These are phyloP conservation scores for Alternaria sp. DNA, from an alignment of 2,329 filamentous ascomycete genomes.

Conservation along the genomic window DNA sequence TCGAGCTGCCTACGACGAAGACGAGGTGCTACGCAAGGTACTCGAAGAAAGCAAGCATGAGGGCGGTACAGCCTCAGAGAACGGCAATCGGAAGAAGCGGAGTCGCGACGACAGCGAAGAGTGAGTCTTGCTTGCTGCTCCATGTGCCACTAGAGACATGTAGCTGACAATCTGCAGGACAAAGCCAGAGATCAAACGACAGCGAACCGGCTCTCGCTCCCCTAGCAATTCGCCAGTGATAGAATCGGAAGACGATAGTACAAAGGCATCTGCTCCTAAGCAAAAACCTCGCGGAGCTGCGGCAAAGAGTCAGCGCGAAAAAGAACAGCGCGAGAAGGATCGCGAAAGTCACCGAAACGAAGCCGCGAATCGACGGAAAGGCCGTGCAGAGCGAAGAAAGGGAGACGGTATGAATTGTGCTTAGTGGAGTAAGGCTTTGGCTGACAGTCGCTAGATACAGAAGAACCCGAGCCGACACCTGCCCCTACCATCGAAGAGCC, in stretches of 20 bases:
- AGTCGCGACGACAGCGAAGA: conserved; percentile 91
- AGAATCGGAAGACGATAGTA: conserved; percentile 74
- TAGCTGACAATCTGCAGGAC: conserved; percentile 61
- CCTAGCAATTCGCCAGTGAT: conserved; percentile 59
- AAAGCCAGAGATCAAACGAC: conserved; percentile 75
- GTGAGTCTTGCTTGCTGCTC: conserved; percentile 62
- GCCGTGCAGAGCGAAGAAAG: conserved; percentile 78
- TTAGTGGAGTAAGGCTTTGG: conserved; percentile 19
- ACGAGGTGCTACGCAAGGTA: conserved; percentile 83
- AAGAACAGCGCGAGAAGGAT: conserved; percentile 69
- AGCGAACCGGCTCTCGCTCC: conserved; percentile 69
- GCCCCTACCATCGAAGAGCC: conserved; percentile 38
- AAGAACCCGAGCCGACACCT: conserved; percentile 32
- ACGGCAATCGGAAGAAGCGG: conserved; percentile 73
- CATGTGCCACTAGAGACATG: background rate
- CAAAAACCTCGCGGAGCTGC: conserved; percentile 56
- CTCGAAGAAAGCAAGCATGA: conserved; percentile 96
- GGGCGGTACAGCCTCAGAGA: conserved; percentile 62
- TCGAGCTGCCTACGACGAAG: conserved; percentile 93
- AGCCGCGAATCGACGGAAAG: conserved; percentile 79
- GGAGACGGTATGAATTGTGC: conserved; percentile 69
- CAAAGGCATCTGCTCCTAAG: conserved; percentile 51
- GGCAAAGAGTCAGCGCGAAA: conserved; percentile 61
- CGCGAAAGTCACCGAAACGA: conserved; percentile 76
- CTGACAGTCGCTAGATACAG: conserved; percentile 38